phyloP scores from a whole-genome alignment of 495 filamentous ascomycete species.

The Coniosporium apollinis region DNA sequence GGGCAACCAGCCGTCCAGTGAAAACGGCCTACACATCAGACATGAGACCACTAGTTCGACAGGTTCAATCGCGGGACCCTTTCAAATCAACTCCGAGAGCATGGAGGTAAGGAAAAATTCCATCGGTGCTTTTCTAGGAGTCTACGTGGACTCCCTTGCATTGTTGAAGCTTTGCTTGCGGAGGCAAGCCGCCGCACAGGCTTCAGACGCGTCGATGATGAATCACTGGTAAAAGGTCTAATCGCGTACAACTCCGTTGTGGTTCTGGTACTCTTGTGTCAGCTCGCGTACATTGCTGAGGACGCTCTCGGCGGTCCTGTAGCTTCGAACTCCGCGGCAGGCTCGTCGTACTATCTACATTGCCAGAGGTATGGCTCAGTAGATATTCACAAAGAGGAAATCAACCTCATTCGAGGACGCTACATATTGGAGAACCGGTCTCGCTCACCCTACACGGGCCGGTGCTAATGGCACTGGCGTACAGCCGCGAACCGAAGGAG shows the following conservation, averaged over 20 bases:
- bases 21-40: too few species aligned
- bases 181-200: too few species aligned
- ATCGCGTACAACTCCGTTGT: slow-evolving; percentile 27
- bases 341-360: not conserved
- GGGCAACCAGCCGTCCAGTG: too few species aligned
- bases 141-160: too few species aligned
- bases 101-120: too few species aligned
- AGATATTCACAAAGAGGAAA: slow-evolving; percentile 17
- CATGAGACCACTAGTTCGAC: too few species aligned
- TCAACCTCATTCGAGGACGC: slow-evolving; percentile 18
- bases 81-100: too few species aligned
- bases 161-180: too few species aligned
- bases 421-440: slow-evolving; percentile 21
- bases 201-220: slow-evolving; percentile 46
- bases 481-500: slow-evolving; percentile 19
- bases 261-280: slow-evolving; percentile 24
- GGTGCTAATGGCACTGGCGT: slow-evolving; percentile 32
- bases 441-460: slow-evolving; percentile 19
- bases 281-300: slow-evolving; percentile 17
- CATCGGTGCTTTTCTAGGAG: too few species aligned
- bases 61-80: too few species aligned
- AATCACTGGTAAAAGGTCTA: slow-evolving; percentile 47
- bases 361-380: slow-evolving; percentile 12
- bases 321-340: not conserved
- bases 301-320: not conserved